Evolutionary conservation across 1,284 basidiomycete genomes (phyloP), one percentile per base, ranked within the genome.

Genomic region (Cryptococcus wingfieldii): DNA sequence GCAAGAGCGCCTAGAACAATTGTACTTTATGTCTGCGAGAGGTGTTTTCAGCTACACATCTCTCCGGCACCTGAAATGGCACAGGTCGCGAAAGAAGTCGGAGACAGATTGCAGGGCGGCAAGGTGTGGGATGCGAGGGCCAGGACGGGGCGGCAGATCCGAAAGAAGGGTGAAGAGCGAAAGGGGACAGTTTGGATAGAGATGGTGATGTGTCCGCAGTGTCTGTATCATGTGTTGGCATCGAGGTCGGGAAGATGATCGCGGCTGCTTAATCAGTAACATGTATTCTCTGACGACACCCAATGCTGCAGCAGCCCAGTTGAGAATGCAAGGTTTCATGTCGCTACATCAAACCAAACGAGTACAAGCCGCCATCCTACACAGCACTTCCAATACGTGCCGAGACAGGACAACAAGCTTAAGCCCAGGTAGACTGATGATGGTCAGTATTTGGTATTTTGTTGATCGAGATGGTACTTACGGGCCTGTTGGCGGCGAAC

Each of bases 401-500:
- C 43, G 42, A 47, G n/a, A 25, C 23, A 54, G 25, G 31, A 51
- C 39, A 42, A 49, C 47, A 47, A 59, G 67, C 61, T 68, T 72
- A 76, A 61, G 70, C 71, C 71, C 70, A 72, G 64, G 72, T 76
- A 58, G 71, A 53, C 60, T 61, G 41, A 46, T 46, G 6, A 7
- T 46, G 6, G 25, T 46, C 44, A 46, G 44, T 18, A 8, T 6
- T 19, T 19, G 18, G 8, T 7, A 23, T 23, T 8, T 19, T 23
- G 44, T 27, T 5, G 14, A n/a, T 18, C n/a, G 13, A 25, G 42
- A 38, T 5, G n/a, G 50, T 46, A 58, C 63, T 64, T 47, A 65
- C 66, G 50, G 77, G 77, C 63, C 77, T 69, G 75, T 73, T 75
- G 69, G 76, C 77, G 69, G 77, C 77, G 74, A 64, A 78, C 76